Evolutionary conservation across 1,139 yeast genomes (phyloP).

Genomic region (Geotrichum australiense): DNA sequence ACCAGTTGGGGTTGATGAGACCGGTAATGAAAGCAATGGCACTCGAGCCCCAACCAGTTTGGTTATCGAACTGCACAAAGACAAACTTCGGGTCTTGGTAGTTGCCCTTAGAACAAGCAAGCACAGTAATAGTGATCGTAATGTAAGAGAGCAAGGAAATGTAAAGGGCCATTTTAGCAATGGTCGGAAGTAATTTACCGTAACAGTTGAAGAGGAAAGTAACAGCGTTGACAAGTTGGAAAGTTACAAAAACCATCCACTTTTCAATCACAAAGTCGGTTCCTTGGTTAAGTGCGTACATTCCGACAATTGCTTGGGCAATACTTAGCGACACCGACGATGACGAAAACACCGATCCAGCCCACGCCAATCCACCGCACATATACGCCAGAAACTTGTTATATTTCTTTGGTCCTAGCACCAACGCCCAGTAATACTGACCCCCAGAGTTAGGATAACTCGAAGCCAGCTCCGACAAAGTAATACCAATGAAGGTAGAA

Average conservation of each 20-base stretch:
- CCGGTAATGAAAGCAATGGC: constrained; percentile 57
- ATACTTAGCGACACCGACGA: constrained; percentile 49
- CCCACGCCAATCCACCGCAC: constrained; percentile 53
- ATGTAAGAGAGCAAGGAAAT: constrained; percentile 43
- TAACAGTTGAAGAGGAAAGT: constrained; percentile 35
- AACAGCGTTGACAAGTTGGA: constrained; percentile 31
- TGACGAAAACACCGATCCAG: constrained; percentile 50
- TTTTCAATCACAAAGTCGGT: constrained; percentile 32
- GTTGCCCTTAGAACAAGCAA: constrained; percentile 44
- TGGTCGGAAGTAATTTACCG: constrained; percentile 34
- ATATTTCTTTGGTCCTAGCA: constrained; percentile 45
- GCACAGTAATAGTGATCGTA: constrained; percentile 44
- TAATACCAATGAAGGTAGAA: constrained; percentile 41
- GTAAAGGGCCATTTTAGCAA: constrained; percentile 43
- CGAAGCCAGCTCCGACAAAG: constrained; percentile 46
- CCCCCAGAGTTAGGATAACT: constrained; percentile 56
- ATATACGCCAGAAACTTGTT: constrained; percentile 45
- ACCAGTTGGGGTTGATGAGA: constrained; percentile 54
- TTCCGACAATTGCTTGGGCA: constrained; percentile 45
- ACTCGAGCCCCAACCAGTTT: constrained; percentile 49
- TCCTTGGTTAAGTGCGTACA: constrained; percentile 42
- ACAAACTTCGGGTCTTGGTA: constrained; percentile 45
- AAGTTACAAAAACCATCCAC: constrained; percentile 50
- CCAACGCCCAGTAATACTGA: constrained; percentile 54
- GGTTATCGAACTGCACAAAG: constrained; percentile 44